Evolutionary conservation across 768 basidiomycete species (phyloP).

Genomic region (Russula earlei): DNA sequence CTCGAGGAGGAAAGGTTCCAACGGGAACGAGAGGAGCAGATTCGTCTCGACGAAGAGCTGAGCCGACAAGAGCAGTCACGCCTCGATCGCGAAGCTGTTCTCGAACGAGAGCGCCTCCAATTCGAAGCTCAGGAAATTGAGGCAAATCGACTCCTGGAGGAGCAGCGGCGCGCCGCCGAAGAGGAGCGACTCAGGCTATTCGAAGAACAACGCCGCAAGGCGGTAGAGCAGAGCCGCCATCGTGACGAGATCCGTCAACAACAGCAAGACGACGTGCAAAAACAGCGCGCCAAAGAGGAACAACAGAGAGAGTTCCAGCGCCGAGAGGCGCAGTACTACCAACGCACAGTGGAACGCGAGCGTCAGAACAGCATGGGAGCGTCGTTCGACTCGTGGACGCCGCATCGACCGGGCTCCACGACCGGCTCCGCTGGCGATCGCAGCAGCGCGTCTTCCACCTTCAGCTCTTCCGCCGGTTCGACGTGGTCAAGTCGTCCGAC

Average conservation of each 20-base stretch:
- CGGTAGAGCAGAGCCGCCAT: conserved; percentile 23
- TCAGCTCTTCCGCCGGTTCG: conserved; percentile 17
- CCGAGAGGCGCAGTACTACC: conserved; percentile 15
- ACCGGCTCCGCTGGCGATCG: conserved; percentile 17
- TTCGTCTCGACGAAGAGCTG: conserved; percentile 12
- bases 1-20: no score
- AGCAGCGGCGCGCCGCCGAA: conserved; percentile 4
- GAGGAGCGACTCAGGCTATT: conserved; percentile 23
- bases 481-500: conserved; percentile 18
- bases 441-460: conserved; percentile 18
- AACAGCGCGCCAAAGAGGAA: conserved; percentile 26
- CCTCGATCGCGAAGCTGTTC: background rate
- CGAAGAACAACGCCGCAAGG: conserved; percentile 27
- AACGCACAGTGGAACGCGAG: conserved; percentile 17
- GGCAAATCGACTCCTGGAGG: conserved; percentile 8
- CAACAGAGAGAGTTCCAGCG: conserved; percentile 22
- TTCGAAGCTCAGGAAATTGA: conserved; percentile 5
- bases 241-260: conserved; percentile 21
- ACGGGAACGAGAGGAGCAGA: conserved; percentile 15
- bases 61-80: conserved; percentile 15
- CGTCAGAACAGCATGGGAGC: conserved; percentile 25
- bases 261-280: background rate
- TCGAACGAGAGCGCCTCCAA: conserved; percentile 5
- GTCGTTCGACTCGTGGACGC: background rate
- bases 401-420: conserved; percentile 22